These are phyloP conservation scores for Cyclanthera cordifolia DNA, from an alignment of 306 rosid genomes.

Conservation along the genomic window DNA sequence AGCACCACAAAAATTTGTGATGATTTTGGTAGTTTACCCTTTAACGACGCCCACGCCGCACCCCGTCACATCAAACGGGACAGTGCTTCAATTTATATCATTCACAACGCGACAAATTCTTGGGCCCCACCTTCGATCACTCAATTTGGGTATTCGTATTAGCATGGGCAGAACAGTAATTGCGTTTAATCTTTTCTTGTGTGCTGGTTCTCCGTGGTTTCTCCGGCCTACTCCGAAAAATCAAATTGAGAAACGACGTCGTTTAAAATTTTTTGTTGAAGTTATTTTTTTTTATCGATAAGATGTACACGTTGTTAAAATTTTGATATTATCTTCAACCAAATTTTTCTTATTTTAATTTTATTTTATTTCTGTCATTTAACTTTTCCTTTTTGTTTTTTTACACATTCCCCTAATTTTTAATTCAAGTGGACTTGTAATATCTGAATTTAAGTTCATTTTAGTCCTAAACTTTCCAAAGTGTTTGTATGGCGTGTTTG, in stretches of 20 bases:
- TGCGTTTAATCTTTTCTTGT: neutral
- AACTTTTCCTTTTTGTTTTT: too few species aligned
- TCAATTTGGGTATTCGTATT: neutral
- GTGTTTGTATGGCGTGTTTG: too few species aligned
- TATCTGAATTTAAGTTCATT: too few species aligned
- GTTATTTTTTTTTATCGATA: neutral
- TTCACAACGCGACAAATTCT: neutral
- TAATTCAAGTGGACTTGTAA: too few species aligned
- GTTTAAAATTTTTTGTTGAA: neutral
- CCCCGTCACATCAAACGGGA: neutral
- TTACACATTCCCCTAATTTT: too few species aligned
- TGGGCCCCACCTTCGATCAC: neutral
- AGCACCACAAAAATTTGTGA: neutral
- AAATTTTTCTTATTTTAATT: neutral
- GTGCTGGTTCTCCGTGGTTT: neutral
- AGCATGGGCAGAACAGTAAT: neutral
- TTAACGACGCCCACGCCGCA: neutral
- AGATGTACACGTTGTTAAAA: neutral
- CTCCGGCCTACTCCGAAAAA: too few species aligned
- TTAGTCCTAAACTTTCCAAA: too few species aligned
- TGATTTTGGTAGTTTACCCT: neutral
- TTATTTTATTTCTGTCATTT: too few species aligned
- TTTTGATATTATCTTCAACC: neutral
- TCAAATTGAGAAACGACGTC: neutral
- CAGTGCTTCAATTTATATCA: neutral